Conservation (phyloP, 352 stramenopile genomes). For the Pelagophyceae sp. region DNA sequence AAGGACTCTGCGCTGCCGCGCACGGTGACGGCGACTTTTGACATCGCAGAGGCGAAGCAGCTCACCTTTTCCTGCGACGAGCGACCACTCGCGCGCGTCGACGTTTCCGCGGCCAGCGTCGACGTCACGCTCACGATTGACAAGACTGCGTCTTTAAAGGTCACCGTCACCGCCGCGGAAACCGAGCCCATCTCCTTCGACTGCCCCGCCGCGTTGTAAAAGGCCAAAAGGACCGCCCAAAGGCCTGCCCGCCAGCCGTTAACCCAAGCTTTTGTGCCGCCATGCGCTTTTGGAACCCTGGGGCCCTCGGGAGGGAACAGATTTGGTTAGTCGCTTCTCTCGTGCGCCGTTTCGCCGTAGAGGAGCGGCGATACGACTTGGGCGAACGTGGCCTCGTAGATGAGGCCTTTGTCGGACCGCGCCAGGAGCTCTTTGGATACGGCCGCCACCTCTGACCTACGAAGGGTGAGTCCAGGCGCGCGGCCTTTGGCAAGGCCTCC, state of each 20-base stretch:
- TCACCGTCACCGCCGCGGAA: not conserved
- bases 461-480: not conserved
- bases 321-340: no score
- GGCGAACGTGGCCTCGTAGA: not conserved
- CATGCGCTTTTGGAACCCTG: no score
- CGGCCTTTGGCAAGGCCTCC: not conserved
- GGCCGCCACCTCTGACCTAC: not conserved
- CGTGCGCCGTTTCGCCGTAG: no score
- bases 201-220: no score
- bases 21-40: not conserved
- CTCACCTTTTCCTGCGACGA: not conserved
- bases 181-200: not conserved
- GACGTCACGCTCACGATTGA: not conserved
- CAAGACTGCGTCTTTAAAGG: not conserved
- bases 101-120: not conserved
- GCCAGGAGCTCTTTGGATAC: not conserved
- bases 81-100: not conserved
- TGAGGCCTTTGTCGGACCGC: not conserved
- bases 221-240: no score
- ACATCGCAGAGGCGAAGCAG: not conserved
- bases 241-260: no score
- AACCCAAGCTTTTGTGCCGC: no score
- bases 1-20: not conserved
- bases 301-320: no score
- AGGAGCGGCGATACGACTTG: not conserved